Evolutionary conservation across 306 rosid species (phyloP), one percentile per base, ranked within the genome.

Genomic region (Sicyos edulis): DNA sequence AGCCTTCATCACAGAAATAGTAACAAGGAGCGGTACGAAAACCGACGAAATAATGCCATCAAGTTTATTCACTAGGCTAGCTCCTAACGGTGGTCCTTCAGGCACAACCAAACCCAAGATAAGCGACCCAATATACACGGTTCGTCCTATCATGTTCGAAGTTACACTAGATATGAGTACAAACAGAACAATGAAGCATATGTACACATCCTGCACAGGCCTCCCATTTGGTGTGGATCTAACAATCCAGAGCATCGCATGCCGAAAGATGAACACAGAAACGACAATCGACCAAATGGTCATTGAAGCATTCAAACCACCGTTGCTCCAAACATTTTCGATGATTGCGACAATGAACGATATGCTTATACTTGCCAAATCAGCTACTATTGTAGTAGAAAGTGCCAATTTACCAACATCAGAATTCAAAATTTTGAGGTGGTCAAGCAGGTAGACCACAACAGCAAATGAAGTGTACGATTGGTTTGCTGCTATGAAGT

Each of bases 41-140:
- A 88, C 63, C 11, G 78, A 77, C 3, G 75, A 77, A 5, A 78
- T 78, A 44, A 88, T 62, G 29, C 80, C 72, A 5, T 91, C 97
- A 7, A 91, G 74, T 78, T 83, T 91, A 12, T 75, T 81, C 4
- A 81, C 79, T 6, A 91, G 57, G 1, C 89, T 81, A 0, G 91
- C 74, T 61, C 97, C 96, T 6, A 91, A 52, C 0, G 97, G 97
- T 0, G 91, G 97, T 17, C 91, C 92, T 7, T 77, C 89, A 0
- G 97, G 97, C 10, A 85, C 78, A 0, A 88, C 88, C 79, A 88
- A 56, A 24, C 97, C 96, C 65, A 91, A 52, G 0, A 82, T 26
- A 73, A 81, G 84, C 19, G 97, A 86, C 7, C 92, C 90, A 2
- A 76, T 58, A 6, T 83, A 47, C 14, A 74, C 63, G n/a, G 62